Percentiles rank a stretch among this genome's conserved stretches.
These are phyloP conservation scores for Cantharellus anzutake DNA, from an alignment of 768 basidiomycete genomes.

Conservation along the genomic window DNA sequence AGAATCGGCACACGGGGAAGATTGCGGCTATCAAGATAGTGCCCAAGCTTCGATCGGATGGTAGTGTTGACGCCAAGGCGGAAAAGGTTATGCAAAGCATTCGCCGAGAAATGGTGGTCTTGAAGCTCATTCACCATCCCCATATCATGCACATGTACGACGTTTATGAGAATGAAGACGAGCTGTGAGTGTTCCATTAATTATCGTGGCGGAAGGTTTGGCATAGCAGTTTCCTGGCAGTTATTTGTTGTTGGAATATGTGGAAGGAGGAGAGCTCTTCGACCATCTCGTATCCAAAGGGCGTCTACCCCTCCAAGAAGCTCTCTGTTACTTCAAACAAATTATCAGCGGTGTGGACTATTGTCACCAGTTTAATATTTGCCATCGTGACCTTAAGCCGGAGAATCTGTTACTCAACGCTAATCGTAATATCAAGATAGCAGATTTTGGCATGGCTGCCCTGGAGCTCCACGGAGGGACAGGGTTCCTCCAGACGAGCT, in stretches of 20 bases:
- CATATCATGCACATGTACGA: conserved; percentile 90
- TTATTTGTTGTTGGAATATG: conserved; percentile 78
- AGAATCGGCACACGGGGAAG: conserved; percentile 73
- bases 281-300: conserved; percentile 75
- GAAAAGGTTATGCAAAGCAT: conserved; percentile 65
- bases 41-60: conserved; percentile 52
- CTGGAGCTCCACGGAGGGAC: conserved; percentile 47
- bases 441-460: conserved; percentile 95
- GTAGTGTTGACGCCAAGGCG: conserved; percentile 51
- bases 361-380: conserved; percentile 86
- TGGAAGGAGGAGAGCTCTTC: conserved; percentile 88
- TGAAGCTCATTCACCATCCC: conserved; percentile 93
- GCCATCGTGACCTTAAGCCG: conserved; percentile 86
- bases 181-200: conserved; percentile 37
- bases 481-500: conserved; percentile 57
- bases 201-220: not conserved
- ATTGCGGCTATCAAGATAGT: conserved; percentile 93
- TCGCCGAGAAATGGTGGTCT: conserved; percentile 88
- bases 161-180: conserved; percentile 85
- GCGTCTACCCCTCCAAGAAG: conserved; percentile 47
- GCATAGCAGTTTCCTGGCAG: conserved; percentile 11
- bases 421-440: conserved; percentile 78
- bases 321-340: conserved; percentile 77
- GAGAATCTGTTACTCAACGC: conserved; percentile 82
- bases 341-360: conserved; percentile 84